These are phyloP conservation scores for Odontarrhena argentea DNA, from an alignment of 345 rosid genomes.

Conservation along the genomic window DNA sequence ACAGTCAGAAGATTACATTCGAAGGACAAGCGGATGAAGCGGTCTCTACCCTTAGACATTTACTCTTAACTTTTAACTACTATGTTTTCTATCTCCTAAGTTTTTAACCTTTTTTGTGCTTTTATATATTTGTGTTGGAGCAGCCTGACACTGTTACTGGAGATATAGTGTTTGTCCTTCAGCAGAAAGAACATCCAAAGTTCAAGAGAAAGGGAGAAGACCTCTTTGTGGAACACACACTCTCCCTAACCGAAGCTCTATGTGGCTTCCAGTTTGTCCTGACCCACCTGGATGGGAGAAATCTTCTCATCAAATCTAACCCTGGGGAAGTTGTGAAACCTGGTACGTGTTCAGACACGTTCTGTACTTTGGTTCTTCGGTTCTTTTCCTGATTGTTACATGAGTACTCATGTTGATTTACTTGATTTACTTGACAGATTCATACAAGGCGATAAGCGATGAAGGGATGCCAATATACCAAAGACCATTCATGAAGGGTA, in stretches of 20 bases:
- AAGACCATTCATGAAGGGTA: constrained; percentile 80
- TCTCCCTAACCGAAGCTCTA: constrained; percentile 70
- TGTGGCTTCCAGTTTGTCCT: constrained; percentile 74
- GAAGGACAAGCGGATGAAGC: constrained; percentile 86
- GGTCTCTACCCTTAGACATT: constrained; percentile 33
- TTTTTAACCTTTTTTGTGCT: not conserved
- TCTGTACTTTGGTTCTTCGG: not conserved
- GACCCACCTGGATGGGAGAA: constrained; percentile 74
- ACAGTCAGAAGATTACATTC: constrained; percentile 66
- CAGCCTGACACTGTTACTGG: constrained; percentile 81
- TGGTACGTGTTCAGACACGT: constrained; percentile 41
- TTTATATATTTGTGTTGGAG: constrained; percentile 3
- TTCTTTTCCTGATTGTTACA: not conserved
- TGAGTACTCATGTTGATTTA: not conserved
- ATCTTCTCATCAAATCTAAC: constrained; percentile 70
- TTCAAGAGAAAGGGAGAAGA: constrained; percentile 80
- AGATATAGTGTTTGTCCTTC: constrained; percentile 70
- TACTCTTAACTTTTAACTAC: not conserved
- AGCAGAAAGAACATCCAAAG: constrained; percentile 69
- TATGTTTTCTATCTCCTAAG: not conserved
- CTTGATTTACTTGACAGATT: constrained; percentile 43
- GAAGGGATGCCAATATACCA: constrained; percentile 79
- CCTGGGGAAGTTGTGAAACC: constrained; percentile 79
- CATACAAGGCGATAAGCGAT: constrained; percentile 66
- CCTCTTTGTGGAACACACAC: constrained; percentile 68